Conservation (phyloP, 2,329 filamentous ascomycete species). For the Trichoderma endophyticum region DNA sequence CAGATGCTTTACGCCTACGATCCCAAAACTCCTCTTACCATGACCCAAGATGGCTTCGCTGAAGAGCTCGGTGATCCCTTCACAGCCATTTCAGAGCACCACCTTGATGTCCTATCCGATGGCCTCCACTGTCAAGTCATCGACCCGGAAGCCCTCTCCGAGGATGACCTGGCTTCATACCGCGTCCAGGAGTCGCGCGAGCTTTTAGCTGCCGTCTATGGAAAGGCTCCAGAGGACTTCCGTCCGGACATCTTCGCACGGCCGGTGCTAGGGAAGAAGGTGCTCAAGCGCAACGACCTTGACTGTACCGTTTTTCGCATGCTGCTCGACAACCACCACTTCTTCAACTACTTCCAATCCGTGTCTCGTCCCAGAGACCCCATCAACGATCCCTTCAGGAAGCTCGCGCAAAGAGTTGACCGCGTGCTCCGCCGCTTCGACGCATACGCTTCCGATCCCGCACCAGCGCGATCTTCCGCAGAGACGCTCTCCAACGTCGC, state of each 20-base stretch:
- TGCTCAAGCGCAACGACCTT: slow-evolving; percentile 45
- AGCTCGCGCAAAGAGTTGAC: slow-evolving; percentile 46
- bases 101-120: slow-evolving; percentile 51
- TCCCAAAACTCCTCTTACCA: slow-evolving; percentile 38
- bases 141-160: slow-evolving; percentile 30
- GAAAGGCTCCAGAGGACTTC: slow-evolving; percentile 39
- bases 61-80: slow-evolving; percentile 49
- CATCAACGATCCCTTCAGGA: slow-evolving; percentile 46
- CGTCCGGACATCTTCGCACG: slow-evolving; percentile 45
- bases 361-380: slow-evolving; percentile 43
- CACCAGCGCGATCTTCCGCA: slow-evolving; percentile 2
- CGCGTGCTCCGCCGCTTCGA: slow-evolving; percentile 46
- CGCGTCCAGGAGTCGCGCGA: slow-evolving; percentile 50
- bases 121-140: slow-evolving; percentile 49
- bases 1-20: slow-evolving; percentile 44
- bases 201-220: slow-evolving; percentile 47
- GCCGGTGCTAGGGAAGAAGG: slow-evolving; percentile 30
- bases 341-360: slow-evolving; percentile 52
- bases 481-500: slow-evolving; percentile 39
- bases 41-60: slow-evolving; percentile 44
- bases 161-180: slow-evolving; percentile 32
- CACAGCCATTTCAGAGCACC: slow-evolving; percentile 46
- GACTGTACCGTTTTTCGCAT: slow-evolving; percentile 52
- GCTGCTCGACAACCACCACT: slow-evolving; percentile 51
- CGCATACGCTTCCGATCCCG: slow-evolving; percentile 21